Conservation (phyloP, 495 filamentous ascomycete species). For the Hypomontagnella submonticulosa region DNA sequence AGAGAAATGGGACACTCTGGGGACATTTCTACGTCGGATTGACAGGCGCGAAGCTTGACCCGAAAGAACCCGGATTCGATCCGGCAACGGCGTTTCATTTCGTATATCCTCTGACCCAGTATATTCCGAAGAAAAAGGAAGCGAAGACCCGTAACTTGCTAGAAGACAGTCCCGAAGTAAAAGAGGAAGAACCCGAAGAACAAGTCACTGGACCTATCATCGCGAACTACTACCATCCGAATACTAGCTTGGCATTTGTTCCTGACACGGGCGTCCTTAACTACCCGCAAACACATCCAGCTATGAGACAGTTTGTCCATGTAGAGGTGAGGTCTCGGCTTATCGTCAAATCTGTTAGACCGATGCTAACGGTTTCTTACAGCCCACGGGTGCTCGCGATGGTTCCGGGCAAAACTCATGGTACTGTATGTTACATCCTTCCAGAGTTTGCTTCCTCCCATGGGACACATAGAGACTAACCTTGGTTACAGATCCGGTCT, state of each 20-base stretch:
- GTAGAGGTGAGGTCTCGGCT: constrained; percentile 64
- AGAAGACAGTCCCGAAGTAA: constrained; percentile 62
- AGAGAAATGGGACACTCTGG: constrained; percentile 93
- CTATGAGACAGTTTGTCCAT: constrained; percentile 77
- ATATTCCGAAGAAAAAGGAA: constrained; percentile 90
- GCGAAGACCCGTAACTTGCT: constrained; percentile 91
- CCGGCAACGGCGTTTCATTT: constrained; percentile 81
- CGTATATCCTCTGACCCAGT: constrained; percentile 84
- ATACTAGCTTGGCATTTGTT: constrained; percentile 88
- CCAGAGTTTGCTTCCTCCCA: not conserved
- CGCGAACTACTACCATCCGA: constrained; percentile 92
- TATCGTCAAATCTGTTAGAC: not conserved
- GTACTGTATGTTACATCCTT: constrained; percentile 73
- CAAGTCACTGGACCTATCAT: constrained; percentile 71
- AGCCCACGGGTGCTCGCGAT: constrained; percentile 75
- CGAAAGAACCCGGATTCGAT: constrained; percentile 75
- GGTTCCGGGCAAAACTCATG: constrained; percentile 86
- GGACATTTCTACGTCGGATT: constrained; percentile 90
- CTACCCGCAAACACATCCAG: constrained; percentile 75
- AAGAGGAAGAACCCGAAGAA: constrained; percentile 61
- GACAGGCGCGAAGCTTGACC: constrained; percentile 78
- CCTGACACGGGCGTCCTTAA: constrained; percentile 77
- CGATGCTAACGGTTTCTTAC: constrained; percentile 29
- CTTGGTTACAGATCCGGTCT: constrained; percentile 69
- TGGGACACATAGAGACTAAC: constrained; percentile 10